Base-by-base conservation (phyloP, 1,284 basidiomycete genomes). In the Lignosus rhinocerotis region DNA sequence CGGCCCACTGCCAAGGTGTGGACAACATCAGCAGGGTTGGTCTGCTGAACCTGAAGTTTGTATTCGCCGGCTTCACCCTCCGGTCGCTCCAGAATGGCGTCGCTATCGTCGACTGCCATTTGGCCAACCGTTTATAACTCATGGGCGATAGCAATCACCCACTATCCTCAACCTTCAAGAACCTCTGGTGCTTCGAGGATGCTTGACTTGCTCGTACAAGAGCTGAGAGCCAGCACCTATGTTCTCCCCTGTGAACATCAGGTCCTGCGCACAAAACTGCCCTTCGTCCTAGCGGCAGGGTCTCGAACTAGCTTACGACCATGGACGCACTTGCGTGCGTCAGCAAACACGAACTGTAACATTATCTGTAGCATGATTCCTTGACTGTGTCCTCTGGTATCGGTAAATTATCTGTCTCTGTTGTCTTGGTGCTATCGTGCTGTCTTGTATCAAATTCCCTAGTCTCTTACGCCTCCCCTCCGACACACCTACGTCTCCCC, bases 161-260 rank as follows among this genome's bases (percentile, higher is more conserved):
- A 16, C 41, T 3, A 2, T 25, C 12, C 11, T 16, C n/a, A 51
- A 32, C 6, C 12, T 19, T 38, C 25, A 9, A 38, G 17, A 11
- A 38, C 21, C 5, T 12, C 32, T 19, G 41, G 11, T 42, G 50
- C 50, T 41, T 6, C n/a, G 19, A 41, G 49, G 49, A 19, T 80
- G 79, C 79, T 80, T 80, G 82, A 82, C 79, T 51, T 51, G 50
- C 50, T 51, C 50, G 30, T 41, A 8, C 9, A 39, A 51, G 50
- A 51, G 50, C 38, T 38, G 30, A 51, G 50, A 32, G 36, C 38
- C 50, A 3, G 25, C 80, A 81, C 71, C 80, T 82, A 79, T 80
- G 80, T 79, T 81, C 81, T 79, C 59, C 58, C 4, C n/a, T 17
- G 69, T 65, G 62, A 25, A 32, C 11, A 38, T n/a, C 12, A 39